A percentile compares a stretch with the other conserved stretches of the same genome.
Conservation (phyloP, 495 filamentous ascomycete species). For the Penicillium bialowiezense region DNA sequence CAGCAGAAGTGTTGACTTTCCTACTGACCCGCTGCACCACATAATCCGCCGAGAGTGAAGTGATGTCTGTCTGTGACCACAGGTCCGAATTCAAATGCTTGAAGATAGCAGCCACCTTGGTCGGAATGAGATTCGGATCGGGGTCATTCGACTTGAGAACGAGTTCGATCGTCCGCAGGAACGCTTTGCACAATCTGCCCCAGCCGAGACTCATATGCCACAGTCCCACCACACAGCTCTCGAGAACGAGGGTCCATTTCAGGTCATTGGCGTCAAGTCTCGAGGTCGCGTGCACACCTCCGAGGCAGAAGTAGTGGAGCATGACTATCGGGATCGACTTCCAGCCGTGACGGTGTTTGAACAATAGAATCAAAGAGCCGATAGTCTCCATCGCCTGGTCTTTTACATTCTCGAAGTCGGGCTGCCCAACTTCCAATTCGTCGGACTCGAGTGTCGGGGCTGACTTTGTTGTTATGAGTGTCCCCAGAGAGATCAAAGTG, state of each 20-base stretch:
- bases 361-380: constrained; percentile 24
- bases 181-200: constrained; percentile 27
- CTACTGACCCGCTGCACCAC: constrained; percentile 18
- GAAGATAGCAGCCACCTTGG: constrained; percentile 17
- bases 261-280: constrained; percentile 12
- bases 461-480: constrained; percentile 9
- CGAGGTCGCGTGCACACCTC: constrained; percentile 19
- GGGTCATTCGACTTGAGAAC: constrained; percentile 15
- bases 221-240: constrained; percentile 24
- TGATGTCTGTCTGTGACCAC: constrained; percentile 20
- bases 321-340: constrained; percentile 30
- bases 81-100: constrained; percentile 12
- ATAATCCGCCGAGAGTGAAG: constrained; percentile 24
- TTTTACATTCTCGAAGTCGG: constrained; percentile 9
- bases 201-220: constrained; percentile 30
- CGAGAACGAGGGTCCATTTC: constrained; percentile 25
- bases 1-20: neutral
- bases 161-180: constrained; percentile 24
- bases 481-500: constrained; percentile 15
- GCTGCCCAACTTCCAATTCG: neutral
- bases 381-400: constrained; percentile 19
- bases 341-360: constrained; percentile 21
- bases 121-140: constrained; percentile 13
- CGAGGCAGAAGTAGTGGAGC: constrained; percentile 27
- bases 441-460: neutral